A percentile compares a stretch with the other conserved stretches of the same genome.
phyloP scores from a whole-genome alignment of 139 green algal species.

The Pleodorina starrii region DNA sequence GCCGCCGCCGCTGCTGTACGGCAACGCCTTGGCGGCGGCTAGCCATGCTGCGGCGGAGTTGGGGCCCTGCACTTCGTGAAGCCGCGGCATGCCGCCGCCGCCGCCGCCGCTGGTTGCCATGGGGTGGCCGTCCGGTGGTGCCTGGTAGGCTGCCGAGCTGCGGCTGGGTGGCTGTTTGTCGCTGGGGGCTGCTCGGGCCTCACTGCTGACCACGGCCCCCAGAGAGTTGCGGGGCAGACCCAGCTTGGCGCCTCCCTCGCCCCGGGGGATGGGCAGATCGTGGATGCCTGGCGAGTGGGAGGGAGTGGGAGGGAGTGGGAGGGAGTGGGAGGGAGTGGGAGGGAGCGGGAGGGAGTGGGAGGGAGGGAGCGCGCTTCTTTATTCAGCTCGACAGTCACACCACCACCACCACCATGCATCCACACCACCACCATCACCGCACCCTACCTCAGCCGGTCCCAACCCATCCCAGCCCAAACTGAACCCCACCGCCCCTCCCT shows the following conservation, averaged over 20 bases:
- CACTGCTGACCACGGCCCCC: not conserved
- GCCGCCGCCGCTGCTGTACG: constrained; percentile 9
- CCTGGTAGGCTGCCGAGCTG: constrained; percentile 9
- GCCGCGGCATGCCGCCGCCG: not conserved
- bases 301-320: no score
- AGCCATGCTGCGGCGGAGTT: constrained; percentile 19
- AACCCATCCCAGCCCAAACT: not conserved
- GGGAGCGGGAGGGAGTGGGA: not conserved
- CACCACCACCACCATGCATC: not conserved
- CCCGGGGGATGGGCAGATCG: not conserved
- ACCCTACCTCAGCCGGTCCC: not conserved
- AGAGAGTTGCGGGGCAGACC: constrained; percentile 1
- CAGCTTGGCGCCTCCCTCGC: not conserved
- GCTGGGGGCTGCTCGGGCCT: not conserved
- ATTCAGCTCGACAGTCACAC: no score
- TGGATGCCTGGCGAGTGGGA: not conserved
- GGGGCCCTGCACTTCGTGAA: constrained; percentile 20
- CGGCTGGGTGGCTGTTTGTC: not conserved
- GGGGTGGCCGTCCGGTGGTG: not conserved
- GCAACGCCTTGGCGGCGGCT: not conserved
- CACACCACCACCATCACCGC: not conserved
- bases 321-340: not conserved
- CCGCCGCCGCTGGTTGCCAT: not conserved
- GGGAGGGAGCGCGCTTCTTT: no score
- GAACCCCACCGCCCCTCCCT: not conserved